Conservation (phyloP, 805 yeast genomes). For the Lipomyces japonicus region DNA sequence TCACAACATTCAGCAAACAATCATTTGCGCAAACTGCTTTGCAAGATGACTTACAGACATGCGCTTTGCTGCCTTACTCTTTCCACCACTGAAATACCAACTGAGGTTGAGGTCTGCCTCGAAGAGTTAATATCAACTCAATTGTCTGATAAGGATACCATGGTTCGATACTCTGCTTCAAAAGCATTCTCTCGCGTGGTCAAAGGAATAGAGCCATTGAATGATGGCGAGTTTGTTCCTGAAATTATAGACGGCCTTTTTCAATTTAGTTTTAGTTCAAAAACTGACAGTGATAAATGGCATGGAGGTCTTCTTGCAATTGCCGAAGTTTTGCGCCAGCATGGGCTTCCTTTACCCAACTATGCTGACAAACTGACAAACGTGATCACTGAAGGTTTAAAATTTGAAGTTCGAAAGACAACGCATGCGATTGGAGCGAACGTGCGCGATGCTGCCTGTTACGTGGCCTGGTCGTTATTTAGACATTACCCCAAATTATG, state of each 20-base stretch:
- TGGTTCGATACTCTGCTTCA: constrained; percentile 61
- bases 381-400: constrained; percentile 36
- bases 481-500: constrained; percentile 39
- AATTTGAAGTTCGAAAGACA: constrained; percentile 54
- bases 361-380: constrained; percentile 21
- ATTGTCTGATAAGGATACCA: constrained; percentile 50
- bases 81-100: constrained; percentile 37
- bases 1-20: background rate
- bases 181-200: constrained; percentile 42
- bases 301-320: constrained; percentile 59
- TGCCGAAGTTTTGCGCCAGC: constrained; percentile 47
- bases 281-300: constrained; percentile 40
- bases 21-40: constrained; percentile 13
- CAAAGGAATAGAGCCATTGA: constrained; percentile 3
- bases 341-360: constrained; percentile 6
- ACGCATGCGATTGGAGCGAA: constrained; percentile 58
- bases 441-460: constrained; percentile 81
- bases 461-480: constrained; percentile 73
- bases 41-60: constrained; percentile 18
- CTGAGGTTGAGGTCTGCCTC: constrained; percentile 47
- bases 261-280: constrained; percentile 3
- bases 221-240: constrained; percentile 6
- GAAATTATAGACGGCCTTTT: constrained; percentile 15
- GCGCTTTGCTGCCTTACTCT: constrained; percentile 20
- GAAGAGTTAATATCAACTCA: constrained; percentile 44